These are phyloP conservation scores for Rubia peregrina DNA, from an alignment of 305 asterid species.

Conservation along the genomic window DNA sequence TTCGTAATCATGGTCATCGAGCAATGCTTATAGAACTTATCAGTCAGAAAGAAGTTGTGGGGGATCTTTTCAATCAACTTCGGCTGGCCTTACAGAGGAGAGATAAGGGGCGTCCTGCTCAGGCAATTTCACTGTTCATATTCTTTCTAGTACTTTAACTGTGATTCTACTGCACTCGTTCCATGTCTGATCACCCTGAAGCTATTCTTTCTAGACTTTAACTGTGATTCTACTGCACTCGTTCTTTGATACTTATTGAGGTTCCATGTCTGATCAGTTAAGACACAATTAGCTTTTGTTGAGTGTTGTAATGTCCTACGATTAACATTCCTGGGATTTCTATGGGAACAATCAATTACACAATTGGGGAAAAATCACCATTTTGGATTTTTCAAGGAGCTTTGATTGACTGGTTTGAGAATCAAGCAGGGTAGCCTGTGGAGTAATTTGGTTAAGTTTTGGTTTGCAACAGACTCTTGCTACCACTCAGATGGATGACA, in stretches of 20 bases:
- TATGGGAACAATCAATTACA: too few species aligned
- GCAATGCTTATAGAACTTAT: conserved; percentile 66
- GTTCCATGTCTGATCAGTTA: background rate
- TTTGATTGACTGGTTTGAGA: too few species aligned
- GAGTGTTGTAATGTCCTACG: too few species aligned
- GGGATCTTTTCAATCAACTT: conserved; percentile 93
- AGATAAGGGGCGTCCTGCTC: conserved; percentile 76
- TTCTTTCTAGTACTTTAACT: background rate
- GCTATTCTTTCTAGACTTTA: conserved; percentile 1
- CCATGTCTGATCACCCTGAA: background rate
- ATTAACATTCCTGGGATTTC: background rate
- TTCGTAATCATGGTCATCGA: conserved; percentile 54
- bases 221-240: background rate
- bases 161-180: background rate
- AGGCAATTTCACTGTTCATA: conserved; percentile 36
- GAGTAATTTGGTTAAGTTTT: background rate
- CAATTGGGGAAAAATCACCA: too few species aligned
- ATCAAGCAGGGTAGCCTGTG: too few species aligned
- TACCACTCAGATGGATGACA: conserved; percentile 77
- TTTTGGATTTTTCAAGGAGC: too few species aligned
- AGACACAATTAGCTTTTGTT: too few species aligned
- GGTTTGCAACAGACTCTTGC: conserved; percentile 58
- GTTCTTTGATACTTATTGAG: background rate
- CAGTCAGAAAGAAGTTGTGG: conserved; percentile 83
- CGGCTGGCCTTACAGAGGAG: conserved; percentile 86